Evolutionary conservation across 202 grass and related monocot species (phyloP).

Genomic region (Eragrostis tef): DNA sequence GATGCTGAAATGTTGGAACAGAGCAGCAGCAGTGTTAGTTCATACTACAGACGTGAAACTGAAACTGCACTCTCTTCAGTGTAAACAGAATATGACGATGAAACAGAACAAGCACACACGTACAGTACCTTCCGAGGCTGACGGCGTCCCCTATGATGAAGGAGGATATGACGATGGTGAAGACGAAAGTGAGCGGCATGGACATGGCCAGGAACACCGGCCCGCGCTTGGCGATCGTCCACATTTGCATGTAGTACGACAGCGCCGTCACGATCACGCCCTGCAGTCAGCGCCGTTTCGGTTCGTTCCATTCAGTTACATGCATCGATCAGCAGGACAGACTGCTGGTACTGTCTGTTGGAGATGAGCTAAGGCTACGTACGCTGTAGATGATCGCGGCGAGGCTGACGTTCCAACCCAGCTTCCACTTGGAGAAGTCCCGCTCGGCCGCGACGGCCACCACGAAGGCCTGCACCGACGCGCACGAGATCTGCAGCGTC

Average conservation of each 20-base stretch:
- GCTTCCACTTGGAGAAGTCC: slow-evolving; percentile 78
- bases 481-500: slow-evolving; percentile 66
- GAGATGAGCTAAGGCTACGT: neutral
- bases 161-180: slow-evolving; percentile 62
- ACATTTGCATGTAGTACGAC: slow-evolving; percentile 70
- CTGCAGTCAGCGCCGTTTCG: slow-evolving; percentile 37
- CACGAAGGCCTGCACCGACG: slow-evolving; percentile 67
- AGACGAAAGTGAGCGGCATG: slow-evolving; percentile 59
- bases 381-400: slow-evolving; percentile 62
- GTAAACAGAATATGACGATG: no score
- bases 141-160: slow-evolving; percentile 66
- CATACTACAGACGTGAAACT: neutral
- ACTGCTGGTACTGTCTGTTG: no score
- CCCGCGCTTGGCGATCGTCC: slow-evolving; percentile 73
- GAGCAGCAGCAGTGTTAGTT: neutral
- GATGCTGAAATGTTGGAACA: slow-evolving; percentile 31
- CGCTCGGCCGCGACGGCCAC: slow-evolving; percentile 67
- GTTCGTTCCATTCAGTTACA: neutral
- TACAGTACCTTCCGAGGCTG: slow-evolving; percentile 64
- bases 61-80: neutral
- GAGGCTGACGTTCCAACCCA: slow-evolving; percentile 62
- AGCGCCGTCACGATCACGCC: slow-evolving; percentile 59
- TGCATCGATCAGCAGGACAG: neutral
- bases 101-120: no score
- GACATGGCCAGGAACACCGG: slow-evolving; percentile 79